Evolutionary conservation across 345 rosid genomes (phyloP).

Genomic region (Eucalyptus tenuipes): DNA sequence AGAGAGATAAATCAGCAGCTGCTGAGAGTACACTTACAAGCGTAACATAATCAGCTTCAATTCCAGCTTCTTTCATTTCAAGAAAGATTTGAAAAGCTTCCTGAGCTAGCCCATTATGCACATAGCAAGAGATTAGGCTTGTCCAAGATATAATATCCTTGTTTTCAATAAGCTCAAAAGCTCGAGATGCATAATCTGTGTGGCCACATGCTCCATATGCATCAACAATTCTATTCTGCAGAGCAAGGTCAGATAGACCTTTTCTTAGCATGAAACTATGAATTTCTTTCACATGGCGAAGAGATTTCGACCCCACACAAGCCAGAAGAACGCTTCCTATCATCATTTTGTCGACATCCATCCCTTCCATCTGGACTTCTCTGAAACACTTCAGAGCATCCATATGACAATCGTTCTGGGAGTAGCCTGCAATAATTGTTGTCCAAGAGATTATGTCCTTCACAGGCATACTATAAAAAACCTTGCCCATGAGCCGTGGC

Average conservation of each 20-base stretch:
- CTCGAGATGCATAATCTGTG: conserved; percentile 41
- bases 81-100: conserved; percentile 43
- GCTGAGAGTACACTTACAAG: conserved; percentile 53
- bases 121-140: conserved; percentile 72
- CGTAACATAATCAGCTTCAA: conserved; percentile 52
- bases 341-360: conserved; percentile 52
- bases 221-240: conserved; percentile 48
- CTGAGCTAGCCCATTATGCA: conserved; percentile 36
- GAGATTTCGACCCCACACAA: conserved; percentile 35
- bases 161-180: conserved; percentile 34
- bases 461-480: conserved; percentile 33
- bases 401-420: conserved; percentile 36
- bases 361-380: conserved; percentile 25
- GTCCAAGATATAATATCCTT: conserved; percentile 89
- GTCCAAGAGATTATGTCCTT: conserved; percentile 85
- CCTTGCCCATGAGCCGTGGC: conserved; percentile 38
- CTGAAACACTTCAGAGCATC: conserved; percentile 39
- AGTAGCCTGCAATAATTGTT: conserved; percentile 59
- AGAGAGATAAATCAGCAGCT: conserved; percentile 46
- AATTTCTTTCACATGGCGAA: conserved; percentile 42
- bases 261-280: conserved; percentile 51
- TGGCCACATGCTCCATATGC: conserved; percentile 56
- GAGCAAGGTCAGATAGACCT: conserved; percentile 44
- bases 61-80: conserved; percentile 30
- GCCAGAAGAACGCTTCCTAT: conserved; percentile 63